phyloP scores from a whole-genome alignment of 1,284 basidiomycete species.

The Moesziomyces sp. region DNA sequence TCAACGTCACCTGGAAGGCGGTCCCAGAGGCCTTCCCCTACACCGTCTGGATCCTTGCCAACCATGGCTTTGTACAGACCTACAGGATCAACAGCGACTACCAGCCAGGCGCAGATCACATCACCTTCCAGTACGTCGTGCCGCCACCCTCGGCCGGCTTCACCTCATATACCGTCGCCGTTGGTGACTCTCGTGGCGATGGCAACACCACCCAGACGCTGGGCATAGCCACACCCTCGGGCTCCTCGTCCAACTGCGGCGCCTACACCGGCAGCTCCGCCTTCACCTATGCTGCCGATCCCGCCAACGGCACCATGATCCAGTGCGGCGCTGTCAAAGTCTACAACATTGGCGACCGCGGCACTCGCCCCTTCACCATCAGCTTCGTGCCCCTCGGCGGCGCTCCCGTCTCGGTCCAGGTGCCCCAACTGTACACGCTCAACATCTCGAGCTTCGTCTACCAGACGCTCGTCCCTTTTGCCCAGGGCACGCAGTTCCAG shows the following conservation, averaged over 20 bases:
- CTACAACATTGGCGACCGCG: conserved; percentile 50
- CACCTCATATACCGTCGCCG: conserved; percentile 37
- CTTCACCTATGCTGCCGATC: conserved; percentile 47
- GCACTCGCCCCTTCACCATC: conserved; percentile 53
- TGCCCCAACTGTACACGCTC: conserved; percentile 32
- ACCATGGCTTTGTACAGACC: conserved; percentile 41
- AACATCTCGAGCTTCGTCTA: conserved; percentile 49
- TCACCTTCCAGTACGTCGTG: conserved; percentile 53
- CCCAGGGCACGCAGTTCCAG: conserved; percentile 47
- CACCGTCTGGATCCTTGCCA: conserved; percentile 49
- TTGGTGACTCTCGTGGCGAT: conserved; percentile 44
- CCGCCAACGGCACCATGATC: conserved; percentile 32
- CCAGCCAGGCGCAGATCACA: conserved; percentile 30
- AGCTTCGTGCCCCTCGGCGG: conserved; percentile 44
- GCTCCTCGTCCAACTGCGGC: conserved; percentile 22
- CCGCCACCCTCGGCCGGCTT: conserved; percentile 39
- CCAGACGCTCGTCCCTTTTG: conserved; percentile 36
- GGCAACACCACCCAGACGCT: conserved; percentile 47
- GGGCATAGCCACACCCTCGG: conserved; percentile 21
- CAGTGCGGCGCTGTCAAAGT: conserved; percentile 49
- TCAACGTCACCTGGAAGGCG: conserved; percentile 55
- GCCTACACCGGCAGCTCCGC: conserved; percentile 37
- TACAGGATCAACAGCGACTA: conserved; percentile 47
- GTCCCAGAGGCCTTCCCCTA: conserved; percentile 33
- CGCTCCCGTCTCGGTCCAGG: conserved; percentile 34